These are phyloP conservation scores for Aegilops bicornis DNA, from an alignment of 176 grass and related monocot species.

Conservation along the genomic window DNA sequence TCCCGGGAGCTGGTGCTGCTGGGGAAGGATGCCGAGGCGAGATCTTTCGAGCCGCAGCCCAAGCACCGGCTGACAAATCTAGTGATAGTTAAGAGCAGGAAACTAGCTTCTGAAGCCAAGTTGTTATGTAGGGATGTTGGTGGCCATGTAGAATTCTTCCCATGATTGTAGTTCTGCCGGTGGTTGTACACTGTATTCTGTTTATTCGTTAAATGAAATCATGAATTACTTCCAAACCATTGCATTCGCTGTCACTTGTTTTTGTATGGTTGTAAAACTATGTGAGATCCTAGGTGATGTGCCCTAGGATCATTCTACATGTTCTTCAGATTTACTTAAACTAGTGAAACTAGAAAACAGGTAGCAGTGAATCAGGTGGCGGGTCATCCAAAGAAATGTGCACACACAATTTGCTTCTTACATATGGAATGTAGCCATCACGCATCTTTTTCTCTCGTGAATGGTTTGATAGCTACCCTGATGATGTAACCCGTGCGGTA, in stretches of 20 bases:
- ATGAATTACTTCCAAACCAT: background rate
- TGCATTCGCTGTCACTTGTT: background rate
- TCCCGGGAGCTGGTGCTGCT: slow-evolving; percentile 61
- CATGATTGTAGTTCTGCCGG: slow-evolving; percentile 43
- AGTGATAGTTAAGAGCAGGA: slow-evolving; percentile 66
- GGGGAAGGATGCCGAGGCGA: slow-evolving; percentile 57
- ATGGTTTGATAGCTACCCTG: too few species aligned
- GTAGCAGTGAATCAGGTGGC: background rate
- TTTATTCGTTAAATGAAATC: slow-evolving; percentile 47
- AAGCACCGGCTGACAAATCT: slow-evolving; percentile 80
- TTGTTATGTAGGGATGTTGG: slow-evolving; percentile 87
- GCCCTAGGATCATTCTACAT: background rate
- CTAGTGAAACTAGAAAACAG: background rate
- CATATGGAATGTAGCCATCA: background rate
- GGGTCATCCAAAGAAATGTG: background rate
- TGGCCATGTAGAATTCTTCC: slow-evolving; percentile 93
- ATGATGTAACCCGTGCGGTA: too few species aligned
- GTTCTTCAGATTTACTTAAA: slow-evolving; percentile 13
- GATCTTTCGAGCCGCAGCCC: slow-evolving; percentile 60
- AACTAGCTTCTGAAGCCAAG: slow-evolving; percentile 71
- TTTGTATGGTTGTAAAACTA: background rate
- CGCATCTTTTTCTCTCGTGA: background rate
- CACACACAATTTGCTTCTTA: background rate
- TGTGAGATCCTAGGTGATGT: background rate
- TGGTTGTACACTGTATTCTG: slow-evolving; percentile 31